Evolutionary conservation across 2,329 filamentous ascomycete genomes (phyloP), one percentile per base, ranked within the genome.

Genomic region (Epichloe uncinata): DNA sequence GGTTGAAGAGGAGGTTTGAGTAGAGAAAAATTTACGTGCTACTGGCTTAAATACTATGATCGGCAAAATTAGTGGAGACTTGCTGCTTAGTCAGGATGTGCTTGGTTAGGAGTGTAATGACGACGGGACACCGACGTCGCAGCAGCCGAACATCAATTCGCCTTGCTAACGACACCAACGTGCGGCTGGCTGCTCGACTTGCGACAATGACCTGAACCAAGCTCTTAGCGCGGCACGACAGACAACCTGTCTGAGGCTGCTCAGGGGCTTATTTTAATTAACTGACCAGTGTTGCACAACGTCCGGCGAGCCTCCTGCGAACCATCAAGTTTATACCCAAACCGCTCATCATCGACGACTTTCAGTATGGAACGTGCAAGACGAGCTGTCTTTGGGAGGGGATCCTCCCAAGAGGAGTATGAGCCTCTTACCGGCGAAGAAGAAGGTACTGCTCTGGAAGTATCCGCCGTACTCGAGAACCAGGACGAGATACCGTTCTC

Each of bases 401-500:
- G 20, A 15, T n/a, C 36, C 13, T 22, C 58, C 56, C 42, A 47
- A 33, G 36, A 50, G 51, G 63, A 65, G 46, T 68, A 68, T 51
- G 59, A 63, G 50, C 64, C 65, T 34, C 57, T 68, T 47, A 59
- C 55, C 12, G 55, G 52, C 42, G 51, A 49, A 40, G 63, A 64
- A 5, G 62, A 65, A 11, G 55, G 57, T 18, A 55, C 57, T 16
- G 53, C 55, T 9, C 54, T 59, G 30, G 57, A 64, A 13, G 58
- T 53, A 36, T 62, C 63, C 6, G 50, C 57, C 30, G 42, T 58
- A 6, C 54, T 58, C 16, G 65, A 66, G 16, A 62, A 58, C 18
- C 60, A 68, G 38, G 60, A 69, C 15, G 69, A 71, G 36, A 60
- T 69, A 35, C 73, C 73, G 16, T 95, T 95, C 69, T 95, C 88